A percentile compares a stretch with the other conserved stretches of the same genome.
Conservation (phyloP, 2,329 filamentous ascomycete species). For the Colletotrichum sp. region DNA sequence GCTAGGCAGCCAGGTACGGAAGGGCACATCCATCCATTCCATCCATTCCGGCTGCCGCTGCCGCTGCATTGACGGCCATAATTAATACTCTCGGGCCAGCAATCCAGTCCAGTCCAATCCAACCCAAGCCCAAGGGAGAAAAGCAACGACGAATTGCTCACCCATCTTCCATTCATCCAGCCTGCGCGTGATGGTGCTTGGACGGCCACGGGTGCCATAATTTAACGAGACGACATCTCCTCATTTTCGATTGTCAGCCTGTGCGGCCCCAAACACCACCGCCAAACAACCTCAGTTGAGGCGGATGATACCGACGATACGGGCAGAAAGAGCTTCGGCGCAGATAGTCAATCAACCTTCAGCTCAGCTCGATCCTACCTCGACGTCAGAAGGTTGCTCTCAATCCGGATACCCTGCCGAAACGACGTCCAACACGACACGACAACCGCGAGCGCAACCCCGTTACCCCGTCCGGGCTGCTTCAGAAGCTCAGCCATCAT, state of each 20-base stretch:
- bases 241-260: background rate
- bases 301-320: background rate
- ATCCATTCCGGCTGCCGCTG: background rate
- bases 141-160: conserved; percentile 3
- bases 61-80: background rate
- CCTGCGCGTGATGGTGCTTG: conserved; percentile 8
- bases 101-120: background rate
- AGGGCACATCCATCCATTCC: background rate
- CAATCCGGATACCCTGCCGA: background rate
- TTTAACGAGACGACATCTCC: conserved; percentile 6
- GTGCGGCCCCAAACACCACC: background rate
- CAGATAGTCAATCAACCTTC: background rate
- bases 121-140: conserved; percentile 6
- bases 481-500: background rate
- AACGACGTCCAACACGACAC: background rate
- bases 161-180: background rate
- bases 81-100: background rate
- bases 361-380: background rate
- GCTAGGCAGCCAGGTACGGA: background rate
- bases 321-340: background rate
- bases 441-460: background rate
- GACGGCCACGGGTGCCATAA: conserved; percentile 3
- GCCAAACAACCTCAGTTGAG: background rate
- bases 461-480: background rate
- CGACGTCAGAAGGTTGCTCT: background rate